These are phyloP conservation scores for Aspergillus awamori DNA, from an alignment of 2,329 filamentous ascomycete genomes.

Conservation along the genomic window DNA sequence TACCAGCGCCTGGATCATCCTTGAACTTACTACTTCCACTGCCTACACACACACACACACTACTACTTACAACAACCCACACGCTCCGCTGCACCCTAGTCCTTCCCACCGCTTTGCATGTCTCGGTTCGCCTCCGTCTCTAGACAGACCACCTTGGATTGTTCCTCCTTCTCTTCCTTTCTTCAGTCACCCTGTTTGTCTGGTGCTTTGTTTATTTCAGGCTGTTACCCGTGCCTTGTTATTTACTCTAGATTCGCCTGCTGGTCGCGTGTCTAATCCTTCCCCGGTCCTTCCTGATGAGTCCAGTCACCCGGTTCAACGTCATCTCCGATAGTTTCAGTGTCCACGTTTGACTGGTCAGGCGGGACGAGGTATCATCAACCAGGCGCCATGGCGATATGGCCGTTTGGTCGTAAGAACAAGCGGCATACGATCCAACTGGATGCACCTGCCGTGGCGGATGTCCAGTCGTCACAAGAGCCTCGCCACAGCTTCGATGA, in stretches of 20 bases:
- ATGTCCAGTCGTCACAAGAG: constrained; percentile 40
- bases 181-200: constrained; percentile 1
- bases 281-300: constrained; percentile 28
- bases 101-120: constrained; percentile 9
- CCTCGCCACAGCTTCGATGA: constrained; percentile 29
- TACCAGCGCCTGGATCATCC: not conserved
- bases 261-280: constrained; percentile 22
- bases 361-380: constrained; percentile 18
- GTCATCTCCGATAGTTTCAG: constrained; percentile 20
- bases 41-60: not conserved
- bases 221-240: constrained; percentile 5
- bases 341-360: constrained; percentile 25
- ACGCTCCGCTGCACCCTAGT: constrained; percentile 1
- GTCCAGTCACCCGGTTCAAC: constrained; percentile 26
- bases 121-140: constrained; percentile 10
- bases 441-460: constrained; percentile 54
- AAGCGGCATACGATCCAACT: constrained; percentile 65
- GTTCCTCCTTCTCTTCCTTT: not conserved
- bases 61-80: not conserved
- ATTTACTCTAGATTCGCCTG: not conserved
- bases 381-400: constrained; percentile 67
- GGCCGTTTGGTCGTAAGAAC: constrained; percentile 78
- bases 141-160: not conserved
- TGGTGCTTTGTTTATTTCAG: constrained; percentile 12
- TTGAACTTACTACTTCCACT: not conserved